Evolutionary conservation across 2,329 filamentous ascomycete genomes (phyloP), one percentile per base, ranked within the genome.

Genomic region (Diaporthe amygdali): DNA sequence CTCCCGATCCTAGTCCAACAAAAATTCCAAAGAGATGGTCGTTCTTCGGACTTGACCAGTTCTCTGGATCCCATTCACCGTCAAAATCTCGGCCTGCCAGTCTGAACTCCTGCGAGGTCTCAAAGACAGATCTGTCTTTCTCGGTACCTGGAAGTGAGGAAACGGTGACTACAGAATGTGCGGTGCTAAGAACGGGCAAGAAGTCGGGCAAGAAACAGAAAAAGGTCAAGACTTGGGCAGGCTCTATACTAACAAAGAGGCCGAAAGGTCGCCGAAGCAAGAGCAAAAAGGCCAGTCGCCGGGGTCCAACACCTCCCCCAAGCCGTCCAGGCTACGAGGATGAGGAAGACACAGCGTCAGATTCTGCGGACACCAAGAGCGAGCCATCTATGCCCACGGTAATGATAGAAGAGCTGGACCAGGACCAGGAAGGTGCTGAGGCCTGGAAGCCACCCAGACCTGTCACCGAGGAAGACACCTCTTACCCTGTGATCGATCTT

Each of bases 401-500:
- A 3, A 80, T 82, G 25, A 80, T 84, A 2, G 86, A 84, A 0
- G 82, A 83, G 49, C 81, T 83, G 14, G 76, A 79, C 3, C 61
- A 69, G 20, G 46, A 72, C 17, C 74, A 76, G 47, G 76, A 67
- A 74, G 76, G 77, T 67, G 56, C 76, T 75, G 66, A 78, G 20
- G 72, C 79, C 3, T 82, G 83, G 77, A 84, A 82, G 52, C 81
- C 84, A 75, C 71, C 80, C 47, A 81, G 80, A 34, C 78, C 77
- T 73, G 81, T 76, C 51, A 81, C 80, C 2, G 86, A 90, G 10
- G 89, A 91, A 56, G 94, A 97, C 71, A 80, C 89, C 3, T 88
- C 92, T 66, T 94, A 91, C 77, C 92, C 93, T 9, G 92, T 98
- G 80, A 97, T 99, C 74, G 96, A 99, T 80, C 85, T 99, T 51